phyloP scores from a whole-genome alignment of 345 rosid genomes.

The Populus nigra region DNA sequence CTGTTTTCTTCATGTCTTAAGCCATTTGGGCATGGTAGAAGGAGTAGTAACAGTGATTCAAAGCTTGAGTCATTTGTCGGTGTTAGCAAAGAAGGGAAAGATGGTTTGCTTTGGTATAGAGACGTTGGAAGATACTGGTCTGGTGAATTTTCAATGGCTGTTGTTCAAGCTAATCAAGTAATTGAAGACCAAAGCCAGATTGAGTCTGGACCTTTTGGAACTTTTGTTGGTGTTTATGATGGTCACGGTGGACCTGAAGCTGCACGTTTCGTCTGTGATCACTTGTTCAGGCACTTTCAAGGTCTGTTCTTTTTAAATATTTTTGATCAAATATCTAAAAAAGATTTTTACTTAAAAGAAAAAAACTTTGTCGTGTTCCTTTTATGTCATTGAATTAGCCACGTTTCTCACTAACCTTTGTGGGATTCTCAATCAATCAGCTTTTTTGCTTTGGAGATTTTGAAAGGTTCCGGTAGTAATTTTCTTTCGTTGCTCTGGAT shows the following conservation, averaged over 20 bases:
- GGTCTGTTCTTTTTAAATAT: conserved; percentile 42
- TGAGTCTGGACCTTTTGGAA: conserved; percentile 87
- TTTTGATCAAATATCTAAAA: background rate
- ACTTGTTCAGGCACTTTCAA: conserved; percentile 70
- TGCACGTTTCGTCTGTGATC: conserved; percentile 79
- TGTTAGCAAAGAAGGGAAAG: conserved; percentile 56
- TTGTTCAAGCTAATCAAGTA: conserved; percentile 81
- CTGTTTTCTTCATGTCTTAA: conserved; percentile 72
- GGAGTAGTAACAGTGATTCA: conserved; percentile 12
- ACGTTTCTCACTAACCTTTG: conserved; percentile 6
- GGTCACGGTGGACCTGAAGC: conserved; percentile 95
- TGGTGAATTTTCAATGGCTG: conserved; percentile 91
- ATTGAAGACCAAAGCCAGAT: conserved; percentile 88
- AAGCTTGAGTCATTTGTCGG: conserved; percentile 14
- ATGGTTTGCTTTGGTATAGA: conserved; percentile 74
- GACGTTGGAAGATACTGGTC: conserved; percentile 63
- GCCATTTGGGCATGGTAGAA: conserved; percentile 55
- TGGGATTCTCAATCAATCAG: conserved; percentile 4
- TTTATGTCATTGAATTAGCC: background rate
- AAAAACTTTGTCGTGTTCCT: conserved; percentile 1
- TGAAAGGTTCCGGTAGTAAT: background rate
- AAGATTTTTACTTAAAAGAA: background rate
- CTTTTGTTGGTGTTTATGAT: conserved; percentile 87
- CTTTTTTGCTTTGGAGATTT: background rate
- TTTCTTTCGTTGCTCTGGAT: conserved; percentile 3